Percentiles rank a stretch among this genome's conserved stretches.
phyloP scores from a whole-genome alignment of 139 green algal genomes.

The Chlamydomonas sp. region DNA sequence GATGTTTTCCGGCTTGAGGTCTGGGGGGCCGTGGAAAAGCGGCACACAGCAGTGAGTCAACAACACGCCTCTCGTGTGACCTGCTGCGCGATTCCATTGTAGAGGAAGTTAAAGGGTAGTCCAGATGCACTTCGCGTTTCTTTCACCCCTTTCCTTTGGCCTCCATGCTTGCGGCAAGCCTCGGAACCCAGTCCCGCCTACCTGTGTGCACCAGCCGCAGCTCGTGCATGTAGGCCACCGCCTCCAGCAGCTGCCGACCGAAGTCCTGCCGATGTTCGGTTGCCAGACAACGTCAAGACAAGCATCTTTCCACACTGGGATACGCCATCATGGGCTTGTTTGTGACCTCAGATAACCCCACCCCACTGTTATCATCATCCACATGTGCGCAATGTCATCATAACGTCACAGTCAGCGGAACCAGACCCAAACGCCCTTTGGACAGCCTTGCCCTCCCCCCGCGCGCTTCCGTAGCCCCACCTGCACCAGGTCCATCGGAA shows the following conservation, averaged over 20 bases:
- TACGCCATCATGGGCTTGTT: not conserved
- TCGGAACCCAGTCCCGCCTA: not conserved
- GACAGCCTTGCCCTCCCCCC: not conserved
- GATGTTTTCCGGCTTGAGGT: constrained; percentile 99
- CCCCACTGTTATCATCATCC: not conserved
- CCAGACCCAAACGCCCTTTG: not conserved
- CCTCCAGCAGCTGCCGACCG: constrained; percentile 83
- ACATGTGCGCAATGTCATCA: not conserved
- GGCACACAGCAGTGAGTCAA: not conserved
- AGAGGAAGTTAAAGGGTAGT: not conserved
- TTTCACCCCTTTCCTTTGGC: not conserved
- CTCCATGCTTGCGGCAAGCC: not conserved
- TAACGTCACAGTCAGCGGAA: not conserved
- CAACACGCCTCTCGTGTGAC: not conserved
- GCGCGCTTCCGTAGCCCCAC: constrained; percentile 15
- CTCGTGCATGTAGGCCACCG: constrained; percentile 91
- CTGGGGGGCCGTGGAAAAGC: constrained; percentile 30
- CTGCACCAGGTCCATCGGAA: constrained; percentile 88
- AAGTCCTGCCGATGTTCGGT: constrained; percentile 56
- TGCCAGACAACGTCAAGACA: too few species aligned
- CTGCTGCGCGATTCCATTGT: not conserved
- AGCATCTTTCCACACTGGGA: too few species aligned
- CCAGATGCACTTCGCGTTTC: not conserved
- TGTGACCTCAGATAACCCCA: not conserved
- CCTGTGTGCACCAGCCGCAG: constrained; percentile 93